These are phyloP conservation scores for Dunaliella primolecta DNA, from an alignment of 139 green algal genomes.

Conservation along the genomic window DNA sequence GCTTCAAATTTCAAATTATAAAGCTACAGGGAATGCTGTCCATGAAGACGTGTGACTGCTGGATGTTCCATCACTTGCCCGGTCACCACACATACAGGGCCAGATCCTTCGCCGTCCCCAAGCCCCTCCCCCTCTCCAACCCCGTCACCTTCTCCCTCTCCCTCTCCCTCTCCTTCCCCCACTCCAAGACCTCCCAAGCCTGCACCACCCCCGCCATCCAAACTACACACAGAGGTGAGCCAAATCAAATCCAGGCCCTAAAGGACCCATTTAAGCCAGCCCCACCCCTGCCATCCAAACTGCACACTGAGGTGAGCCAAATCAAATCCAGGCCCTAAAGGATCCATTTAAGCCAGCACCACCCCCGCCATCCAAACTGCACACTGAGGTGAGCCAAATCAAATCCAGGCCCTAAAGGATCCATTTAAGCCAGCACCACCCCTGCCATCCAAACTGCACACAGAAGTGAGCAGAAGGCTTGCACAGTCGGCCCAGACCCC, in stretches of 20 bases:
- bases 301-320: constrained; percentile 37
- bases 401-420: no score
- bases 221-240: constrained; percentile 35
- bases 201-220: constrained; percentile 15
- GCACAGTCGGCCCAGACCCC: no score
- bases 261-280: no score
- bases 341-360: constrained; percentile 19
- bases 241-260: no score
- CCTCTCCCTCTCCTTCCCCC: constrained; percentile 6
- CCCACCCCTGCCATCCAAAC: constrained; percentile 15
- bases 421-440: constrained; percentile 21
- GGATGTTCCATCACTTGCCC: neutral
- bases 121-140: neutral
- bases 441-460: constrained; percentile 20
- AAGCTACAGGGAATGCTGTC: no score
- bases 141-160: constrained; percentile 1
- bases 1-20: no score
- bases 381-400: constrained; percentile 42
- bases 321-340: no score
- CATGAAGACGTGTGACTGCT: no score
- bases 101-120: neutral
- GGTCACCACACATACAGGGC: neutral
- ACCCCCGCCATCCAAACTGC: constrained; percentile 14
- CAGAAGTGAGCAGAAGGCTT: no score
- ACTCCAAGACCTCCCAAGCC: constrained; percentile 15